Percentiles rank a stretch among this genome's conserved stretches.
These are phyloP conservation scores for Mycena epipterygia DNA, from an alignment of 768 basidiomycete species.

Conservation along the genomic window DNA sequence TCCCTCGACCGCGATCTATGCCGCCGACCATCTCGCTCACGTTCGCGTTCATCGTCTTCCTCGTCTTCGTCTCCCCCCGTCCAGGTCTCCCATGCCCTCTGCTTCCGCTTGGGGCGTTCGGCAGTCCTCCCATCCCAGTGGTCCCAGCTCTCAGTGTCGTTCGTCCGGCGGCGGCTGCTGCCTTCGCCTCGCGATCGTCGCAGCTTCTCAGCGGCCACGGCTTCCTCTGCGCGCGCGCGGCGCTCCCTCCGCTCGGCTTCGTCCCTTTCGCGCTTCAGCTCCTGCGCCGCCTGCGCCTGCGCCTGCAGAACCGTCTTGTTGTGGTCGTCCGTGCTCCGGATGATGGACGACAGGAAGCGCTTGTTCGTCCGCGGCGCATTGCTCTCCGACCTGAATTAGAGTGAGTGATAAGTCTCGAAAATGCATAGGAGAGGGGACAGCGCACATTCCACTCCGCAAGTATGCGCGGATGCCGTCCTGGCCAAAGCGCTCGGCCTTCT, in stretches of 20 bases:
- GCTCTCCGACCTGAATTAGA: conserved; percentile 67
- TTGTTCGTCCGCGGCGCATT: conserved; percentile 87
- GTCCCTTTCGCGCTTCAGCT: conserved; percentile 76
- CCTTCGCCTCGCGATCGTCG: conserved; percentile 47
- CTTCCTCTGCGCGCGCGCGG: conserved; percentile 80
- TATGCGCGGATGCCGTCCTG: conserved; percentile 87
- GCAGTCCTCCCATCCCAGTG: conserved; percentile 66
- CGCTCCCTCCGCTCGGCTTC: conserved; percentile 76
- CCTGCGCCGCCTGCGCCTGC: conserved; percentile 80
- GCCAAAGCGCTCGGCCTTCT: conserved; percentile 85
- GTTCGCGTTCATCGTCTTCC: conserved; percentile 53
- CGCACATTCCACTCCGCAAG: conserved; percentile 67
- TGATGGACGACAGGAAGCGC: conserved; percentile 86
- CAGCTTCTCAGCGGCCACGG: conserved; percentile 74
- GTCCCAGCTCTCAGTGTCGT: conserved; percentile 58
- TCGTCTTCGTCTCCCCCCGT: conserved; percentile 56
- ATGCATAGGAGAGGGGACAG: conserved; percentile 9
- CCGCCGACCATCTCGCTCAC: conserved; percentile 41
- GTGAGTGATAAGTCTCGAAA: background rate
- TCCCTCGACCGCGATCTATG: conserved; percentile 30
- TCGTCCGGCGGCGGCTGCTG: conserved; percentile 35
- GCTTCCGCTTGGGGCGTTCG: conserved; percentile 61
- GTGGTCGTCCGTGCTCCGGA: conserved; percentile 95
- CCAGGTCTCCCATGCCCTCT: conserved; percentile 65
- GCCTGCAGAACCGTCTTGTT: conserved; percentile 87